These are phyloP conservation scores for Citrullus amarus DNA, from an alignment of 306 rosid genomes.

Conservation along the genomic window DNA sequence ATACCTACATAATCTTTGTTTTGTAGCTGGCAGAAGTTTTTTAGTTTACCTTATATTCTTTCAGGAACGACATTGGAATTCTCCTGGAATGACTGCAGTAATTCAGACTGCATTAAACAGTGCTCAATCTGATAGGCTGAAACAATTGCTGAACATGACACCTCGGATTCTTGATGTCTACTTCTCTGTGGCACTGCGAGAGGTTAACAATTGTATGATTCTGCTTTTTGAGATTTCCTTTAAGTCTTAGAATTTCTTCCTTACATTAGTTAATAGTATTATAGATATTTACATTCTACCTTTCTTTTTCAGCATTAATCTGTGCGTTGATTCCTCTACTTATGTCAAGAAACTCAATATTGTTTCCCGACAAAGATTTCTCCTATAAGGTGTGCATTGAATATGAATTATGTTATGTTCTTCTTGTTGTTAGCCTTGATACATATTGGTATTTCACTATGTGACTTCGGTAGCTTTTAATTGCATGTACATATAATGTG, in stretches of 20 bases:
- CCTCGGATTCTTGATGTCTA: constrained; percentile 72
- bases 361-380: constrained; percentile 71
- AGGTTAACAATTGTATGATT: constrained; percentile 71
- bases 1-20: not conserved
- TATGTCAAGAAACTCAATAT: constrained; percentile 72
- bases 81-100: constrained; percentile 64
- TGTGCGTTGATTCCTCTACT: constrained; percentile 89
- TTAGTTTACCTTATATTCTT: constrained; percentile 14
- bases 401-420: not conserved
- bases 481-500: not conserved
- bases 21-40: not conserved
- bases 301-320: constrained; percentile 63
- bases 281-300: constrained; percentile 8
- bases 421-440: not conserved
- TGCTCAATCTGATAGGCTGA: constrained; percentile 75
- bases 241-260: constrained; percentile 9
- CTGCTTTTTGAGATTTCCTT: constrained; percentile 9
- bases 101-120: constrained; percentile 48
- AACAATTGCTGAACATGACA: constrained; percentile 46
- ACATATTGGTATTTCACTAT: not conserved
- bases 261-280: constrained; percentile 10
- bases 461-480: not conserved
- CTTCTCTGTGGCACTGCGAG: constrained; percentile 52
- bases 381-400: constrained; percentile 52
- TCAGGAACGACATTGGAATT: constrained; percentile 96